Evolutionary conservation across 169 alveolate genomes (phyloP), one percentile per base, ranked within the genome.

Genomic region (Plasmodium gonderi): DNA sequence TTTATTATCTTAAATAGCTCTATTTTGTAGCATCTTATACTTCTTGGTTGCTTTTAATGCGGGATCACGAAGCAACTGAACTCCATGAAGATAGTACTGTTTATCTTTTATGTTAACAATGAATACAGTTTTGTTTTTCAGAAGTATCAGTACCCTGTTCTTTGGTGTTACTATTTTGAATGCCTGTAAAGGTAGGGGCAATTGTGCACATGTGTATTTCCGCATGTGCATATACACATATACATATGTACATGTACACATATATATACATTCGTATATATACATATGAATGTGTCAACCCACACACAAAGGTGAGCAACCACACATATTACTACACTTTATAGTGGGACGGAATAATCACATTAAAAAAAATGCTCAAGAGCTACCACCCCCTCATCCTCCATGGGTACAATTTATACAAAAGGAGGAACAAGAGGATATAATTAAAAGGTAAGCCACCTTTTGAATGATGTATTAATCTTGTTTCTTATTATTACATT

Each of bases 81-180:
- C 78, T 23, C 94, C 94, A 45, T 90, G 90, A 29, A 90, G 44
- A 69, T 77, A 90, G 26, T 90, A 90, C 44, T 64, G 76, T 42
- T 65, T 90, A 33, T 78, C 90, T 20, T 90, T 76, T 77, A 90
- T 90, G 23, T 33, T 47, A n/a, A 90, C 29, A 49, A 74, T 77
- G 54, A 90, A 90, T 6, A 90, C 94, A 8, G 94, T 38, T 90
- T 90, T 90, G 67, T 77, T 90, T 65, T 90, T 90, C 20, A 90
- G 51, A 31, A 90, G 3, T 90, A 78, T 78, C 26, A 90, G 33
- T 17, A 78, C 78, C 64, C 51, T 90, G 78, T 77, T 78, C 17
- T 90, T 64, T 4, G 94, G 94, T 11, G 94, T 90, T 29, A 90
- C 60, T 45, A 90, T 78, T 79, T 90, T 90, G 72, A 90, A 90